Percentiles rank a stretch among this genome's conserved stretches.
These are phyloP conservation scores for Trichosporon coremiiforme DNA, from an alignment of 1,284 basidiomycete species.

Conservation along the genomic window DNA sequence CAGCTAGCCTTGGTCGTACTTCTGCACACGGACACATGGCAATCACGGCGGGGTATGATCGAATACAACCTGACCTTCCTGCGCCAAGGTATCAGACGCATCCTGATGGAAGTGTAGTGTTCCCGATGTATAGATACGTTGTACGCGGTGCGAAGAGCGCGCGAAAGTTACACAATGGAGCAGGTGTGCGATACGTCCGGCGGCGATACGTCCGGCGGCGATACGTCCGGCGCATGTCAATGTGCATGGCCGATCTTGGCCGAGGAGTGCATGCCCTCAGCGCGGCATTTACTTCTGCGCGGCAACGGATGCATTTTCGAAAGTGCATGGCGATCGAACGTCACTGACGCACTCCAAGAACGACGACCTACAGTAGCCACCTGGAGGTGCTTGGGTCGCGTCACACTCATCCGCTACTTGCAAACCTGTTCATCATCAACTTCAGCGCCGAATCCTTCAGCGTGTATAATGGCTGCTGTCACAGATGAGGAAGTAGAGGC, in stretches of 20 bases:
- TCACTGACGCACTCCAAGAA: not conserved
- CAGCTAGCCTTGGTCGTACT: slow-evolving; percentile 76
- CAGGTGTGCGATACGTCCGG: no score
- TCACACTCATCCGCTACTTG: not conserved
- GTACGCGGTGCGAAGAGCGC: not conserved
- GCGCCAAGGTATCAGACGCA: slow-evolving; percentile 59
- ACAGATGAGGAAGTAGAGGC: slow-evolving; percentile 44
- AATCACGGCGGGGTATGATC: slow-evolving; percentile 74
- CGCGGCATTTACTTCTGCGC: no score
- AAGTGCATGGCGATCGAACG: slow-evolving; percentile 3
- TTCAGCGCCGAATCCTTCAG: not conserved
- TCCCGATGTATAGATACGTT: not conserved
- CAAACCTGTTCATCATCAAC: not conserved
- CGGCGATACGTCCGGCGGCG: no score
- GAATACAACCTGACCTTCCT: slow-evolving; percentile 94
- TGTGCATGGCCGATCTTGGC: no score
- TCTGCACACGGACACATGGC: slow-evolving; percentile 75
- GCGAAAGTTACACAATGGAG: no score
- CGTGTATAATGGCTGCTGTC: slow-evolving; percentile 20
- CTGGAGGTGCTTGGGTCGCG: not conserved
- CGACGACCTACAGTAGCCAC: no score
- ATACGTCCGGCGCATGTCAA: no score
- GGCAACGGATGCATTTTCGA: not conserved
- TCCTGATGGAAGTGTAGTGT: slow-evolving; percentile 46
- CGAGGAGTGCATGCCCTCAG: no score